These are phyloP conservation scores for Rutstroemia sp. DNA, from an alignment of 2,329 filamentous ascomycete species.

Conservation along the genomic window DNA sequence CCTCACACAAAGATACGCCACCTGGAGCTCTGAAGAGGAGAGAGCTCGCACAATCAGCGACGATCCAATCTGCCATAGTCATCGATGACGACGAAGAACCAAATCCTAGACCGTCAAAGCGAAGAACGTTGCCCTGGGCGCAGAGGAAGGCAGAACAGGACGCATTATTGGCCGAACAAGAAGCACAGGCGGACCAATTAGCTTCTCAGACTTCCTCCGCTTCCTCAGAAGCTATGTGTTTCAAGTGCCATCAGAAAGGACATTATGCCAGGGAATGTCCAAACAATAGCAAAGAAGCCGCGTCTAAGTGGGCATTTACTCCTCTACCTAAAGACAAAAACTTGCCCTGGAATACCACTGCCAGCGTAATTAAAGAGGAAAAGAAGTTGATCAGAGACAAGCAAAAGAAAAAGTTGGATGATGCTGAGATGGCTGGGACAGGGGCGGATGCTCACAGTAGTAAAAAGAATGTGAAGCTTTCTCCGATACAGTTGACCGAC, in stretches of 20 bases:
- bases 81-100: conserved; percentile 10
- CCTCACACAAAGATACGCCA: conserved; percentile 34
- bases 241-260: conserved; percentile 16
- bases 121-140: conserved; percentile 27
- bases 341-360: conserved; percentile 64
- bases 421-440: conserved; percentile 35
- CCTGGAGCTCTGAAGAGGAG: conserved; percentile 14
- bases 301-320: conserved; percentile 30
- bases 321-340: conserved; percentile 29
- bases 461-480: conserved; percentile 31
- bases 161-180: conserved; percentile 12
- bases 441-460: conserved; percentile 37
- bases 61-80: conserved; percentile 1
- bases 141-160: conserved; percentile 29
- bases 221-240: conserved; percentile 15
- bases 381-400: conserved; percentile 63
- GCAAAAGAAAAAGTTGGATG: conserved; percentile 39
- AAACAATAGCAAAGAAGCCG: conserved; percentile 11
- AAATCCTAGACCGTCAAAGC: conserved; percentile 32
- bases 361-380: conserved; percentile 72
- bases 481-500: conserved; percentile 53
- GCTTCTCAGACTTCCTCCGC: conserved; percentile 12
- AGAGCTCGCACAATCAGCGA: conserved; percentile 9
- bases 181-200: conserved; percentile 15
- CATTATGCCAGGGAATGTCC: conserved; percentile 18